Evolutionary conservation across 208 protist genomes (phyloP).

Genomic region (Leishmania tropica): DNA sequence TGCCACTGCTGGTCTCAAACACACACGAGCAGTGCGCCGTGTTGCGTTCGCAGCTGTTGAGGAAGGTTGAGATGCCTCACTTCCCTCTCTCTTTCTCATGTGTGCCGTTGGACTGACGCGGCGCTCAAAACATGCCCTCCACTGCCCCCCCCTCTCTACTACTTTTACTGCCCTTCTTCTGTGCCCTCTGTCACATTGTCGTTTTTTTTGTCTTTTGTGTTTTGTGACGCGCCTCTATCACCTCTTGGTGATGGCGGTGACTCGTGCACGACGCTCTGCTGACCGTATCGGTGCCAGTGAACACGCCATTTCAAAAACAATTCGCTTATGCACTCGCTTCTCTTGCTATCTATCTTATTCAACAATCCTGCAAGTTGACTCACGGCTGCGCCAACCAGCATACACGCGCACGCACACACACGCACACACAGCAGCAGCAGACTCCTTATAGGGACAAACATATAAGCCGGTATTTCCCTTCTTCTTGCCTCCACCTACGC

Average conservation of each 20-base stretch:
- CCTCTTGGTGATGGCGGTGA: background rate
- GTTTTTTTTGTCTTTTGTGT: background rate
- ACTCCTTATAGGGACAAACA: background rate
- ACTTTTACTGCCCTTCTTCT: background rate
- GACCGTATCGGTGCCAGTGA: background rate
- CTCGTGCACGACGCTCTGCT: background rate
- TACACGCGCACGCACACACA: background rate
- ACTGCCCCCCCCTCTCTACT: background rate
- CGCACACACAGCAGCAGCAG: background rate
- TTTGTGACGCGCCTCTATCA: background rate
- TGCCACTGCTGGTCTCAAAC: background rate
- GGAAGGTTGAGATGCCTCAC: background rate
- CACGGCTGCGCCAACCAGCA: background rate
- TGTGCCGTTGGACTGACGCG: background rate
- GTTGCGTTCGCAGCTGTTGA: background rate
- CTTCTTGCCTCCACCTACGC: background rate
- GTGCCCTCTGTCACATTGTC: background rate
- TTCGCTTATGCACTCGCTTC: background rate
- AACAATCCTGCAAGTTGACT: background rate
- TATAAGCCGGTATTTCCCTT: background rate
- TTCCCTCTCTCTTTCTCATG: background rate
- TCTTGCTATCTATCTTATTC: background rate
- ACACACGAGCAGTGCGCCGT: background rate
- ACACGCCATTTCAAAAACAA: background rate
- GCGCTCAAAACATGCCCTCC: background rate